Evolutionary conservation across 306 rosid genomes (phyloP), one percentile per base, ranked within the genome.

Genomic region (Quercus robur): DNA sequence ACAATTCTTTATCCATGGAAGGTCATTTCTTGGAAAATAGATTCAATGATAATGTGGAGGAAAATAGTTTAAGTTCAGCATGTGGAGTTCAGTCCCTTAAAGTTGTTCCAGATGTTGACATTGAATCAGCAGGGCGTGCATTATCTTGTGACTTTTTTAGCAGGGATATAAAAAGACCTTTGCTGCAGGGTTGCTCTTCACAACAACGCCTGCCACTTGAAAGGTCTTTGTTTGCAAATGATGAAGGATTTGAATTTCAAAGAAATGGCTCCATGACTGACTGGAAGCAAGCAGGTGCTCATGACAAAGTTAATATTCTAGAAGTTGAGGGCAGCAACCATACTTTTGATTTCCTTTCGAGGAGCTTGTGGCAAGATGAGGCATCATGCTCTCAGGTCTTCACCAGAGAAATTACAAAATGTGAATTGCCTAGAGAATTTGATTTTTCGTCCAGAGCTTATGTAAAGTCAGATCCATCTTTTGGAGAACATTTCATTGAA

Each of bases 181-280:
- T 89, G 59, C 86, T 90, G 71, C 85, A 70, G 85, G 85, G 90
- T 61, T 91, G 94, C 85, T 88, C 94, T 78, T 69, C 73, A 28
- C 81, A 23, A 81, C 73, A 82, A 75, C 77, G 82, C 62, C 59
- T 85, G 80, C 79, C 75, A 78, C 71, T 44, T 30, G 86, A 87
- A 85, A 85, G 88, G 80, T 80, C 63, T 76, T 84, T 84, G 69
- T 74, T 82, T 77, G 73, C 67, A 38, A 85, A 89, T 77, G 86
- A 71, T 82, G 81, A 70, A n/a, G 26, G 25, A 77, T 46, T 25
- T 69, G 83, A 77, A 54, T 56, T 81, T 83, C 86, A 74, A 77
- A 82, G 38, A 33, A 87, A 82, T 88, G 62, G 77, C 82, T 83
- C 83, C 81, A 68, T 88, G 79, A 77, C 80, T 70, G 82, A 84